Conservation (phyloP, 441 rosid genomes). For the Melastoma candidum region DNA sequence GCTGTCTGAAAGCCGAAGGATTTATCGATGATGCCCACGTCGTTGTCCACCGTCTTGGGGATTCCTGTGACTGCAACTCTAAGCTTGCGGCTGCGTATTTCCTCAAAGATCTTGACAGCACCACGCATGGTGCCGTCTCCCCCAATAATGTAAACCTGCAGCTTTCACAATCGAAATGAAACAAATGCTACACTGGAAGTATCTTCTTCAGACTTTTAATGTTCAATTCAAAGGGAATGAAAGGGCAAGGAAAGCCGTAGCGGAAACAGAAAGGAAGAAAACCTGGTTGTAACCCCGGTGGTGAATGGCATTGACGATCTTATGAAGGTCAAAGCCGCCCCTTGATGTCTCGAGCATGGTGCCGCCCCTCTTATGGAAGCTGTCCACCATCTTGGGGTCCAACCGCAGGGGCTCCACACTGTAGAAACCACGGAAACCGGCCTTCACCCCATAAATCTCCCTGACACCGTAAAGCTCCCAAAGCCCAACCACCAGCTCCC, state of each 20-base stretch:
- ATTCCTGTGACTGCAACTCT: constrained; percentile 52
- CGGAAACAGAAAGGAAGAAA: not conserved
- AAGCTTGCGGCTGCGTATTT: constrained; percentile 39
- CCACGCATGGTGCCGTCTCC: constrained; percentile 93
- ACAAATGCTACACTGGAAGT: not conserved
- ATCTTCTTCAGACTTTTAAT: too few relatives aligned
- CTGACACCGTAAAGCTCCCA: constrained; percentile 81
- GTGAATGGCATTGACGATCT: constrained; percentile 65
- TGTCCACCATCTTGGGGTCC: constrained; percentile 51
- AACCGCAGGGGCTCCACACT: constrained; percentile 39
- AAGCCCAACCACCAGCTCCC: constrained; percentile 77
- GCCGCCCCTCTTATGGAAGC: constrained; percentile 73
- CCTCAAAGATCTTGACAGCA: constrained; percentile 58
- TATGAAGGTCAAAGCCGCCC: constrained; percentile 59
- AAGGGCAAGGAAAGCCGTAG: not conserved
- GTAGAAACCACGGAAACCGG: constrained; percentile 86
- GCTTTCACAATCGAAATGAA: not conserved
- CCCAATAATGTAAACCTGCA: constrained; percentile 63
- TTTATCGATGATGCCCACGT: constrained; percentile 70
- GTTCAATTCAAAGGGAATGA: not conserved
- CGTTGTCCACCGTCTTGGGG: constrained; percentile 86
- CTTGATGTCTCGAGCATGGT: constrained; percentile 72
- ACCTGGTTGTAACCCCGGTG: constrained; percentile 57
- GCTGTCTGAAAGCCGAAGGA: constrained; percentile 95
- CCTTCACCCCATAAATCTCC: constrained; percentile 51